Evolutionary conservation across 1,139 yeast genomes (phyloP).

Genomic region (Kazachstania sp.): DNA sequence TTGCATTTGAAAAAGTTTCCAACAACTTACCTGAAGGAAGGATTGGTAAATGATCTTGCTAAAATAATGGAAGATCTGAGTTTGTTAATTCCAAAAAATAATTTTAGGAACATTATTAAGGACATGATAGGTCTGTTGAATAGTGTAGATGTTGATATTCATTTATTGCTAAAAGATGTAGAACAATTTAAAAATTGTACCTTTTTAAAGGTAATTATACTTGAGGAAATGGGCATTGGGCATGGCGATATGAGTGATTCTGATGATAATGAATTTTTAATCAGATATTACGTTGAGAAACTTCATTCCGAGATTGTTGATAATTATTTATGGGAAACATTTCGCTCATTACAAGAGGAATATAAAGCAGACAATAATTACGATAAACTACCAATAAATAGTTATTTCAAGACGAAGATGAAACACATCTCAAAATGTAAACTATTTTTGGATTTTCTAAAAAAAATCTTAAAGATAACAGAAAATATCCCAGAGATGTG

Average conservation of each 20-base stretch:
- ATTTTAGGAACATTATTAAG: constrained; percentile 4
- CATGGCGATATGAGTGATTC: constrained; percentile 13
- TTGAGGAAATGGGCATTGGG: constrained; percentile 21
- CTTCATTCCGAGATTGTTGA: constrained; percentile 16
- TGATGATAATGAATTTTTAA: constrained; percentile 20
- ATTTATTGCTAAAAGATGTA: constrained; percentile 14
- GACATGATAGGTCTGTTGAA: constrained; percentile 12
- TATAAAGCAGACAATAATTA: constrained; percentile 23
- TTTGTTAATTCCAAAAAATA: neutral
- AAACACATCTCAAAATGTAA: constrained; percentile 9
- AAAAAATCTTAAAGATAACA: constrained; percentile 10
- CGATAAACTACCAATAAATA: constrained; percentile 16
- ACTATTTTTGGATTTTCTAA: constrained; percentile 7
- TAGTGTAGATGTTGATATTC: constrained; percentile 8
- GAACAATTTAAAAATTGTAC: constrained; percentile 8
- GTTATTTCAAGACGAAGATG: constrained; percentile 17
- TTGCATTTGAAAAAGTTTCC: constrained; percentile 11
- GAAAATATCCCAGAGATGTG: constrained; percentile 5
- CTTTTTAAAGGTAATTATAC: constrained; percentile 17
- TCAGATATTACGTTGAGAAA: constrained; percentile 21
- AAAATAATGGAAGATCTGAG: constrained; percentile 8
- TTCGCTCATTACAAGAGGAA: constrained; percentile 11
- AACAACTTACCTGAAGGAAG: constrained; percentile 8
- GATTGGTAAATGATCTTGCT: constrained; percentile 13
- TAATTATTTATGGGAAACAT: constrained; percentile 11